These are phyloP conservation scores for Cercospora citrullina DNA, from an alignment of 2,329 filamentous ascomycete species.

Conservation along the genomic window DNA sequence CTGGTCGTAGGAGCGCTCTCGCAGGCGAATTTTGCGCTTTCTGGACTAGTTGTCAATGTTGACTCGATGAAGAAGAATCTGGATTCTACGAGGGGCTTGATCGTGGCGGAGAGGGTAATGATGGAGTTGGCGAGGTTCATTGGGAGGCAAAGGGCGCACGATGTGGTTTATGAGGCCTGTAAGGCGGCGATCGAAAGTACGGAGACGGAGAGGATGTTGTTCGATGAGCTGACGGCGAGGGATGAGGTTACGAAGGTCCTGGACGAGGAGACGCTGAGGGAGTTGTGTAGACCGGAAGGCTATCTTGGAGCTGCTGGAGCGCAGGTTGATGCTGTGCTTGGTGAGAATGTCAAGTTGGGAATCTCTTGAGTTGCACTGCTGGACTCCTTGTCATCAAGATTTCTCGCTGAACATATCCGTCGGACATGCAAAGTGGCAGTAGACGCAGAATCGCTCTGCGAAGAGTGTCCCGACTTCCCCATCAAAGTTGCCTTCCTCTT, in stretches of 20 bases:
- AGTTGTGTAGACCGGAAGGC: conserved; percentile 33
- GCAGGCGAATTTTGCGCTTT: conserved; percentile 33
- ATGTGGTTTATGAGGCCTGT: conserved; percentile 42
- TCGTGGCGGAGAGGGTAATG: conserved; percentile 44
- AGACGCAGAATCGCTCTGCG: background rate
- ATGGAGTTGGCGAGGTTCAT: conserved; percentile 40
- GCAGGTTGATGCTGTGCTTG: conserved; percentile 29
- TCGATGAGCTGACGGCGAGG: conserved; percentile 23
- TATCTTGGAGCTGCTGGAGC: conserved; percentile 29
- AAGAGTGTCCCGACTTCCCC: background rate
- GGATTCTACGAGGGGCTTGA: conserved; percentile 39
- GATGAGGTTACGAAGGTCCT: conserved; percentile 24
- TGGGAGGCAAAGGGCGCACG: conserved; percentile 40
- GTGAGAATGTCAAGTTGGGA: background rate
- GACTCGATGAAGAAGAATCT: conserved; percentile 34
- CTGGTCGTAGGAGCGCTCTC: conserved; percentile 31
- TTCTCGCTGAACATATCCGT: background rate
- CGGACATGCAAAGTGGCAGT: background rate
- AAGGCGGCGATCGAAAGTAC: conserved; percentile 28
- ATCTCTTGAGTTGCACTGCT: background rate
- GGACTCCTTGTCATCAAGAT: background rate
- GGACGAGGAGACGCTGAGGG: conserved; percentile 20
- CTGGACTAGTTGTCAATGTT: conserved; percentile 34
- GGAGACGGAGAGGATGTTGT: conserved; percentile 16
- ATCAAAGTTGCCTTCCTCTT: background rate